These are phyloP conservation scores for Teunomyces lycoperdinae DNA, from an alignment of 805 yeast species.

Conservation along the genomic window DNA sequence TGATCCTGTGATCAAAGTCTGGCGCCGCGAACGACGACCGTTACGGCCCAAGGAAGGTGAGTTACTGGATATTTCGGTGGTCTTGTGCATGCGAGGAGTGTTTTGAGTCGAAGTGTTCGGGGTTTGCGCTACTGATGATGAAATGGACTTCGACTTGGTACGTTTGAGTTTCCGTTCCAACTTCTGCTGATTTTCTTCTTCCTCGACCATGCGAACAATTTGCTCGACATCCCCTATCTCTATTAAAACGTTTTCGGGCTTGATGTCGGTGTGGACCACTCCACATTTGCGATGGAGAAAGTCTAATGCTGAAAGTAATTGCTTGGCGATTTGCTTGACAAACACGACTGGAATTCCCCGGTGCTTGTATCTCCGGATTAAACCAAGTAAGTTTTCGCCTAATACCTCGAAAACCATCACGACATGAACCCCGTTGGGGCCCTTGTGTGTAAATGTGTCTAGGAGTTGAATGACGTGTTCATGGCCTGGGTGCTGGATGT, in stretches of 20 bases:
- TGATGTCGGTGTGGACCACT: conserved; percentile 69
- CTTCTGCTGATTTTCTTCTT: conserved; percentile 51
- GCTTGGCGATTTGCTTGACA: conserved; percentile 81
- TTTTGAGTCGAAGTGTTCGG: conserved; percentile 1
- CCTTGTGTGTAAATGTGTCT: conserved; percentile 82
- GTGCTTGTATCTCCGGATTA: conserved; percentile 75
- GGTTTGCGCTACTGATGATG: conserved; percentile 5
- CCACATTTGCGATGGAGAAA: conserved; percentile 72
- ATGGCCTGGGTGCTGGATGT: conserved; percentile 74
- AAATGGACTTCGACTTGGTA: conserved; percentile 9
- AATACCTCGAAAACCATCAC: conserved; percentile 97
- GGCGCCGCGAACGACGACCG: conserved; percentile 60
- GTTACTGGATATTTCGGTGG: conserved; percentile 7
- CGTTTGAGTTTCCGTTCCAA: conserved; percentile 41
- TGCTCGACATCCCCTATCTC: conserved; percentile 83
- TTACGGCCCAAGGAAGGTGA: conserved; percentile 42
- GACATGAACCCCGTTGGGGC: conserved; percentile 89
- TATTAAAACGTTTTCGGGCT: conserved; percentile 74
- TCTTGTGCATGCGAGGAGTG: background rate
- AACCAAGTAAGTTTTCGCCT: conserved; percentile 87
- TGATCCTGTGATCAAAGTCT: conserved; percentile 81
- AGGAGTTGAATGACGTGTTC: conserved; percentile 73
- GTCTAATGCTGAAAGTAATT: conserved; percentile 68
- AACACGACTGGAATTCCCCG: conserved; percentile 74
- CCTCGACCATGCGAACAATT: conserved; percentile 65